Percentiles rank a stretch among this genome's conserved stretches.
Conservation (phyloP, 192 early-diverging fungal genomes). For the Cetraspora pellucida region DNA sequence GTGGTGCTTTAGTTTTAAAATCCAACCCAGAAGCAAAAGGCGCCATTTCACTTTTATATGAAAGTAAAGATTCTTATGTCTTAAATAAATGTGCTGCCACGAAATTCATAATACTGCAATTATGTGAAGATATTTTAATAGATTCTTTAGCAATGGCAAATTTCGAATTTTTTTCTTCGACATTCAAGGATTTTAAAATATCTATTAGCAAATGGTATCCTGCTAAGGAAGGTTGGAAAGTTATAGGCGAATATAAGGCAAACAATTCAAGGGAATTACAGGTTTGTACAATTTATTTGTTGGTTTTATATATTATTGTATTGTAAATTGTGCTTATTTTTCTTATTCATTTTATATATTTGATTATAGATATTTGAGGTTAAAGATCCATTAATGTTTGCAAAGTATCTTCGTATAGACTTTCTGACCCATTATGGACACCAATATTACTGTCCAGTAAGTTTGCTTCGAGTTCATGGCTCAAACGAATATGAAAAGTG, state of each 20-base stretch:
- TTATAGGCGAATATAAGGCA: slow-evolving; percentile 82
- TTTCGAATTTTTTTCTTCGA: slow-evolving; percentile 96
- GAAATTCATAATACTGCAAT: slow-evolving; percentile 89
- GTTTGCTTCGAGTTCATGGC: slow-evolving; percentile 83
- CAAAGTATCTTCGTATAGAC: slow-evolving; percentile 85
- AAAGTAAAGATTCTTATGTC: slow-evolving; percentile 96
- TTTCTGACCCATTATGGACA: slow-evolving; percentile 86
- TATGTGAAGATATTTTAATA: slow-evolving; percentile 93
- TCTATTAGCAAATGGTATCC: slow-evolving; percentile 79
- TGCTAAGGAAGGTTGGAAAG: slow-evolving; percentile 74
- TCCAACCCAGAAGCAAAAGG: slow-evolving; percentile 86
- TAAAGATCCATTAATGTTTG: slow-evolving; percentile 71
- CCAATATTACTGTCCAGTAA: slow-evolving; percentile 95
- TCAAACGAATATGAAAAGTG: slow-evolving; percentile 91
- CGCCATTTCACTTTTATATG: slow-evolving; percentile 78
- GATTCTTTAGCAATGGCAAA: slow-evolving; percentile 90
- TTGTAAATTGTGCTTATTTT: neutral
- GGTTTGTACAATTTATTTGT: slow-evolving; percentile 40
- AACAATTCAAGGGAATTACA: slow-evolving; percentile 86
- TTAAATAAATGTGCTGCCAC: slow-evolving; percentile 83
- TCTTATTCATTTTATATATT: neutral
- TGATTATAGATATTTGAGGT: slow-evolving; percentile 77
- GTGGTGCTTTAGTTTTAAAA: slow-evolving; percentile 85
- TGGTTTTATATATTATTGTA: neutral
- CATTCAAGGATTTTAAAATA: slow-evolving; percentile 85